These are phyloP conservation scores for Cubamyces lactineus DNA, from an alignment of 768 basidiomycete genomes.

Conservation along the genomic window DNA sequence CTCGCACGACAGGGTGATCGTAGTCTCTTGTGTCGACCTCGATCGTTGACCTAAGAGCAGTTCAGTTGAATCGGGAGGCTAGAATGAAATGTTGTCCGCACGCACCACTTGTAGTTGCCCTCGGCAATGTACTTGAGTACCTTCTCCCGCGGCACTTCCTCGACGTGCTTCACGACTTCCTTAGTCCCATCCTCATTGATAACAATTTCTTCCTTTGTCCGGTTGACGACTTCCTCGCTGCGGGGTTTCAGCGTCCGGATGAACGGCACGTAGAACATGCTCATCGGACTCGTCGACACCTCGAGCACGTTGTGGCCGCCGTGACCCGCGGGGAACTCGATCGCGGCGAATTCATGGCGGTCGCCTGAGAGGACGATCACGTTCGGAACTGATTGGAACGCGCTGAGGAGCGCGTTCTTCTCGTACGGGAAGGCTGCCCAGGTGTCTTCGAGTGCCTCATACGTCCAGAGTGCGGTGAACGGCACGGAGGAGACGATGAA, in stretches of 20 bases:
- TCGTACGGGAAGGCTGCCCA: slow-evolving; percentile 70
- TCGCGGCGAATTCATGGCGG: slow-evolving; percentile 77
- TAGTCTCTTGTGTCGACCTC: slow-evolving; percentile 67
- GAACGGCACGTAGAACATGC: slow-evolving; percentile 70
- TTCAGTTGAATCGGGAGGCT: background rate
- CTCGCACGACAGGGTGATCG: slow-evolving; percentile 50
- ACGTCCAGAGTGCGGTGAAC: slow-evolving; percentile 71
- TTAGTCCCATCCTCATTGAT: slow-evolving; percentile 31
- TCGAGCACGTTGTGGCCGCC: slow-evolving; percentile 53
- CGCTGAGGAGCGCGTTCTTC: slow-evolving; percentile 57
- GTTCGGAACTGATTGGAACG: slow-evolving; percentile 69
- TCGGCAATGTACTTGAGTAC: slow-evolving; percentile 62
- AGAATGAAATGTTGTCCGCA: background rate
- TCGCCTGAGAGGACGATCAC: slow-evolving; percentile 73
- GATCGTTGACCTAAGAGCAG: slow-evolving; percentile 56
- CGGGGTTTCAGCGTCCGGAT: slow-evolving; percentile 51
- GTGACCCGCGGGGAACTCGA: slow-evolving; percentile 55
- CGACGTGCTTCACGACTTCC: slow-evolving; percentile 28
- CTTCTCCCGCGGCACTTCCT: slow-evolving; percentile 54
- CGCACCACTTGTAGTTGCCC: slow-evolving; percentile 71
- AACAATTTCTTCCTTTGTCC: slow-evolving; percentile 34
- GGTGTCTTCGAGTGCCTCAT: slow-evolving; percentile 63
- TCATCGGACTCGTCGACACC: slow-evolving; percentile 70
- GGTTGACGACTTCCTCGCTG: slow-evolving; percentile 48
- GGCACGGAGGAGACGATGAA: slow-evolving; percentile 77